Evolutionary conservation across 305 asterid species (phyloP).

Genomic region (Monarda citriodora): DNA sequence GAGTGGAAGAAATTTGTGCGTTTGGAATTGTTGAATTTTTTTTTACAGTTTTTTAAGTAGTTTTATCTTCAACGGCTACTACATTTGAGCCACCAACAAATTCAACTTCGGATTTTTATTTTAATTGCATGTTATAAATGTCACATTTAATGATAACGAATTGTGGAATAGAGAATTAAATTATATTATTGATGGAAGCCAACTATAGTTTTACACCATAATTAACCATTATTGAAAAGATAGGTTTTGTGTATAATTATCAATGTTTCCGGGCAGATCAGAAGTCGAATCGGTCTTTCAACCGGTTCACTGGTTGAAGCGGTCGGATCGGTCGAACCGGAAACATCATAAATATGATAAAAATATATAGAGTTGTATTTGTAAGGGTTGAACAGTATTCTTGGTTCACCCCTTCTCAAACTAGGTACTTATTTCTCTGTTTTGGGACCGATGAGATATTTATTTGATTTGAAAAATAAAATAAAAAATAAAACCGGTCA

Average conservation of each 20-base stretch:
- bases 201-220: neutral
- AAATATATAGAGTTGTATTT: too few relatives aligned
- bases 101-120: neutral
- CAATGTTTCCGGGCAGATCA: too few relatives aligned
- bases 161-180: neutral
- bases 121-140: slow-evolving; percentile 15
- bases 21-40: slow-evolving; percentile 1
- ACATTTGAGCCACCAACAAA: slow-evolving; percentile 3
- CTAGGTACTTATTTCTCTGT: too few relatives aligned
- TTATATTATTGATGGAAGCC: neutral
- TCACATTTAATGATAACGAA: slow-evolving; percentile 16
- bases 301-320: too few relatives aligned
- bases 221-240: neutral
- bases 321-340: too few relatives aligned
- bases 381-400: too few relatives aligned
- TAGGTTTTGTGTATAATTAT: neutral
- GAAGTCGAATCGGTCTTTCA: too few relatives aligned
- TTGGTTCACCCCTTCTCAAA: too few relatives aligned
- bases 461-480: too few relatives aligned
- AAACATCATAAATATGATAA: too few relatives aligned
- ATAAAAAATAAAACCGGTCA: too few relatives aligned
- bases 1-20: slow-evolving; percentile 4
- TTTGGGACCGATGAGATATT: too few relatives aligned
- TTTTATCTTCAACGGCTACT: slow-evolving; percentile 25
- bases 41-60: neutral